Evolutionary conservation across 2,329 filamentous ascomycete species (phyloP).

Genomic region (Exophiala aquamarina): DNA sequence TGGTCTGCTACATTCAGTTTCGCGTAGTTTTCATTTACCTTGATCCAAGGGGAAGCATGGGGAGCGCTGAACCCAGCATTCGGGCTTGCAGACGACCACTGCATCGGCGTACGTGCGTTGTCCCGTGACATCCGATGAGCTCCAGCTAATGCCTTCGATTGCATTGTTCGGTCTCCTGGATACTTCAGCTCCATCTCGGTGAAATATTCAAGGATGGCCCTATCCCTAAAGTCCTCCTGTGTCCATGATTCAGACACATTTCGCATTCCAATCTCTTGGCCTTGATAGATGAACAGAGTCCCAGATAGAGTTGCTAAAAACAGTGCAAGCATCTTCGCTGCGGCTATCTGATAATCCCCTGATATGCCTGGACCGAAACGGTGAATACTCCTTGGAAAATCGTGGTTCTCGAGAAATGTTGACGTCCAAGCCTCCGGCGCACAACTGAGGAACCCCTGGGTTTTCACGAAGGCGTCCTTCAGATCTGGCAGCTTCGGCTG

Average conservation of each 20-base stretch:
- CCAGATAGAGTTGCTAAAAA: constrained; percentile 50
- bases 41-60: constrained; percentile 63
- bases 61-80: constrained; percentile 46
- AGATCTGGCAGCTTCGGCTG: constrained; percentile 50
- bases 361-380: constrained; percentile 53
- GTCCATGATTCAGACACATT: constrained; percentile 53
- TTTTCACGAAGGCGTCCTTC: constrained; percentile 50
- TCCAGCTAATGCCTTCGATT: too few species aligned
- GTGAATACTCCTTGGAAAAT: constrained; percentile 57
- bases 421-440: constrained; percentile 57
- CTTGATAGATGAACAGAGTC: constrained; percentile 61
- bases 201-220: constrained; percentile 52
- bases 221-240: constrained; percentile 43
- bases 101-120: constrained; percentile 66
- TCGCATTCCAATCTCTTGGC: constrained; percentile 62
- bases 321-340: constrained; percentile 56
- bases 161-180: constrained; percentile 10
- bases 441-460: constrained; percentile 53
- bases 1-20: constrained; percentile 60
- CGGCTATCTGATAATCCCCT: constrained; percentile 42
- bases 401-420: constrained; percentile 64
- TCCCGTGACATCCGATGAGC: too few species aligned
- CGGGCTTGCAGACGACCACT: too few species aligned
- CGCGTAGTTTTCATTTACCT: constrained; percentile 54
- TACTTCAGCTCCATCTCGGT: constrained; percentile 24